These are phyloP conservation scores for Heterobasidion parviporum DNA, from an alignment of 1,284 basidiomycete genomes.

Conservation along the genomic window DNA sequence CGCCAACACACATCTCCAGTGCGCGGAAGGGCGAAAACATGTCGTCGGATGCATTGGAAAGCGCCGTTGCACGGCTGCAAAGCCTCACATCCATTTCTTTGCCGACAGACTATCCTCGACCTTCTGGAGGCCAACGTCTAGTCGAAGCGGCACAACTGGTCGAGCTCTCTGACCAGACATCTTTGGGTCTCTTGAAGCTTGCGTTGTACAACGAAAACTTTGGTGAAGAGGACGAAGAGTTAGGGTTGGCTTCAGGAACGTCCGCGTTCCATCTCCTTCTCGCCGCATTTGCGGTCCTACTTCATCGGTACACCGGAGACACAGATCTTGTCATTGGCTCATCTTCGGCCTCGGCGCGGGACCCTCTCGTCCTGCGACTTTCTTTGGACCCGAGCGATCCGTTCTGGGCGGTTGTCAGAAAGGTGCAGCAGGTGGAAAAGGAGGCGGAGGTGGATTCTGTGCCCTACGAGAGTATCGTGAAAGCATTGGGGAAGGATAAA, in stretches of 20 bases:
- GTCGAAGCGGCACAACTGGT: constrained; percentile 74
- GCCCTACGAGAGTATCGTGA: constrained; percentile 78
- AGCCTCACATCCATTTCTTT: constrained; percentile 86
- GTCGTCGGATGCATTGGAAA: constrained; percentile 23
- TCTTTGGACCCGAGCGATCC: constrained; percentile 83
- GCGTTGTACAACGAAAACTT: constrained; percentile 56
- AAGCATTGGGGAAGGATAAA: constrained; percentile 63
- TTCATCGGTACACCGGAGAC: constrained; percentile 96
- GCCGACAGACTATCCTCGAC: constrained; percentile 94
- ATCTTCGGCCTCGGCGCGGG: constrained; percentile 70
- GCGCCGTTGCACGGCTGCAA: constrained; percentile 57
- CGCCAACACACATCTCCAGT: too few relatives aligned
- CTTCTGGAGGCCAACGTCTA: constrained; percentile 61
- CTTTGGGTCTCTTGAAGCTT: constrained; percentile 66
- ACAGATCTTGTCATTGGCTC: constrained; percentile 92
- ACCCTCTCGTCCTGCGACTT: constrained; percentile 82
- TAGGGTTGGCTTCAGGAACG: constrained; percentile 41
- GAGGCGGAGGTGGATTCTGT: constrained; percentile 82
- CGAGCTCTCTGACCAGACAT: constrained; percentile 62
- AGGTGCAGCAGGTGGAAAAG: constrained; percentile 77
- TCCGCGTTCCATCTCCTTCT: constrained; percentile 91
- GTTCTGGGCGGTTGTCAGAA: constrained; percentile 87
- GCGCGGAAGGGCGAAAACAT: not conserved
- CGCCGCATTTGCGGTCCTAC: constrained; percentile 83
- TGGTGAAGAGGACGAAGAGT: constrained; percentile 42